phyloP scores from a whole-genome alignment of 106 monocot species.

The Dioscorea alata region DNA sequence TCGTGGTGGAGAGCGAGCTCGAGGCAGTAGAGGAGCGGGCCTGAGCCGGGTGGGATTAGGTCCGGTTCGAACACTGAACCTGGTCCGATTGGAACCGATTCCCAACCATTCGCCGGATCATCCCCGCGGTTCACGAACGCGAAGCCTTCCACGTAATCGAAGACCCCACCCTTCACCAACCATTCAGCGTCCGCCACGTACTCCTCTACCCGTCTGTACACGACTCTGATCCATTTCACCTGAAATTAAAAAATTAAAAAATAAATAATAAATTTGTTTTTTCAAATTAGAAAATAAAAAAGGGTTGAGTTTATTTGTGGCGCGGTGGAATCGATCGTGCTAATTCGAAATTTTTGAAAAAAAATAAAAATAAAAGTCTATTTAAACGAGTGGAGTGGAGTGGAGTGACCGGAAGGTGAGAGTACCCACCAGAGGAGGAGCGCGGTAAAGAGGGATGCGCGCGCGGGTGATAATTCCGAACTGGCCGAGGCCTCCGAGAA shows the following conservation, averaged over 20 bases:
- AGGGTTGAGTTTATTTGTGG: neutral
- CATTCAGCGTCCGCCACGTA: slow-evolving; percentile 72
- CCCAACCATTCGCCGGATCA: slow-evolving; percentile 72
- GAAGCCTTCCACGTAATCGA: slow-evolving; percentile 96
- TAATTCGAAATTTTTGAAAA: neutral
- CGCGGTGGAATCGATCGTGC: too few relatives aligned
- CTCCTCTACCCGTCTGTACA: slow-evolving; percentile 54
- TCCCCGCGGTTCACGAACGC: slow-evolving; percentile 52
- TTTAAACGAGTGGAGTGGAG: neutral
- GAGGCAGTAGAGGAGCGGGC: slow-evolving; percentile 88
- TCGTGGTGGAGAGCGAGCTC: slow-evolving; percentile 68
- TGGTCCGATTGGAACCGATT: slow-evolving; percentile 39
- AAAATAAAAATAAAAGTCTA: neutral
- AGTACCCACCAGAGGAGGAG: slow-evolving; percentile 46
- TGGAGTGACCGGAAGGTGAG: neutral
- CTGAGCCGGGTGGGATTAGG: slow-evolving; percentile 38
- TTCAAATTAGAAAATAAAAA: neutral
- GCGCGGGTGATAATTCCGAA: slow-evolving; percentile 90
- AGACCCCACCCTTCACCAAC: slow-evolving; percentile 38
- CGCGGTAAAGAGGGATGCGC: slow-evolving; percentile 49
- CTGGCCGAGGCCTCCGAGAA: slow-evolving; percentile 86
- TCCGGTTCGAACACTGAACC: slow-evolving; percentile 38
- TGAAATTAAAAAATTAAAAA: slow-evolving; percentile 6
- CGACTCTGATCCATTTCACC: slow-evolving; percentile 86
- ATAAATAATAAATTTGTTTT: too few relatives aligned